Evolutionary conservation across 768 basidiomycete genomes (phyloP).

Genomic region (Postia placenta): DNA sequence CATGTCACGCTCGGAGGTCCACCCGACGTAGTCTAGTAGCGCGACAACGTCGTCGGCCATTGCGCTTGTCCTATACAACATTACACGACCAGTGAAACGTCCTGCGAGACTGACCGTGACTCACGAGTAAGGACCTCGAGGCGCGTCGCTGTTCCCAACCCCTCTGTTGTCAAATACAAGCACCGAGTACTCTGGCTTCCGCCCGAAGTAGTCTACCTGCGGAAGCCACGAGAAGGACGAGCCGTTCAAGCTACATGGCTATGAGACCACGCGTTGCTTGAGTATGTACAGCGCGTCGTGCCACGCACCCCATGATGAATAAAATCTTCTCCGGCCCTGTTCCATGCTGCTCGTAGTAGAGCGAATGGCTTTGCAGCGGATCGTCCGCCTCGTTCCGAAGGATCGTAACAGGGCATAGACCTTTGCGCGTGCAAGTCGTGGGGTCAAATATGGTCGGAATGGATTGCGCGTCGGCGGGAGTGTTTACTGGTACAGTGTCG

Average conservation of each 20-base stretch:
- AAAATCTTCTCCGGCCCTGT: constrained; percentile 56
- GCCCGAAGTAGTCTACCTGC: constrained; percentile 62
- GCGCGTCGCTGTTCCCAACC: constrained; percentile 68
- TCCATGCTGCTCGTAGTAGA: constrained; percentile 81
- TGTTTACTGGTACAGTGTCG: neutral
- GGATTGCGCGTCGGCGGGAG: neutral
- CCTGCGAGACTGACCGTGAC: constrained; percentile 16
- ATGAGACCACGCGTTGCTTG: neutral
- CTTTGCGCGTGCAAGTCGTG: constrained; percentile 56
- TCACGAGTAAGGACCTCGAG: constrained; percentile 73
- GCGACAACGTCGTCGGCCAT: constrained; percentile 75
- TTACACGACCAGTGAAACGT: too few species aligned
- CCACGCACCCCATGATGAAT: constrained; percentile 66
- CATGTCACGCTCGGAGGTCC: constrained; percentile 55
- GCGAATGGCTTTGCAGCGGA: constrained; percentile 59
- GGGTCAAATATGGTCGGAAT: constrained; percentile 49
- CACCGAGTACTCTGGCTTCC: constrained; percentile 45
- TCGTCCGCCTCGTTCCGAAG: constrained; percentile 40
- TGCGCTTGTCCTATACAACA: constrained; percentile 46
- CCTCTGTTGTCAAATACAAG: constrained; percentile 85
- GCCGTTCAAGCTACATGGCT: constrained; percentile 45
- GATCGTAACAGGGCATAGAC: constrained; percentile 67
- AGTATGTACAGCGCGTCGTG: neutral
- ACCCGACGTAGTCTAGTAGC: constrained; percentile 65
- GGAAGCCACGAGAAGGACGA: constrained; percentile 56